Base-by-base conservation (phyloP, 345 rosid genomes). In the Lepidium sativum region DNA sequence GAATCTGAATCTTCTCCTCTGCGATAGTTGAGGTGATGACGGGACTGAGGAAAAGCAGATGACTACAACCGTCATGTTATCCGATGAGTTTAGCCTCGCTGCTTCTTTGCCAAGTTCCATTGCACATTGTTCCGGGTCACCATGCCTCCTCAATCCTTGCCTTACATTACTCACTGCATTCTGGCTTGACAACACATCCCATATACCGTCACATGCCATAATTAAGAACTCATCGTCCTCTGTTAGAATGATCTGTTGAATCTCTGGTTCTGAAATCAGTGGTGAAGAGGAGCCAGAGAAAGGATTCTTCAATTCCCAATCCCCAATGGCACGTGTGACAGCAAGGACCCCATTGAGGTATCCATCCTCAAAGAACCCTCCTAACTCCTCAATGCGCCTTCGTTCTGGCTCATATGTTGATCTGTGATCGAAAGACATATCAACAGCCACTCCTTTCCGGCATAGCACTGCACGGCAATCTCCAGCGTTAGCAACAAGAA, bases 381-480 rank as follows among this genome's bases (percentile, higher is more conserved):
- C 96, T 33, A 83, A 55, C 17, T 84, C 82, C 73, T 92, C 85
- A 6, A 89, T 67, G 45, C 98, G 65, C 43, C 10, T 64, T 78
- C 57, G 82, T 58, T 92, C 96, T 55, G 65, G 78, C 38, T 14
- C 34, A 58, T 89, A 79, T 32, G 86, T 76, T 38, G 89, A 86
- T 65, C 81, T 84, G 69, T 92, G 97, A 70, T 89, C 98, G 14
- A 63, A 66, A 13, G 97, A 92, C 89, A 89, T 81, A 61, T 84
- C 90, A 49, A 80, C 52, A 34, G 92, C 89, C 1, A 33, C 33
- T 60, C 98, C 98, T 45, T 52, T 35, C 43, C 80, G 78, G 16
- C 89, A 92, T 43, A 89, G 69, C 31, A 92, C 94, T 51, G 97
- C 91, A 23, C 94, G 84, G 43, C 91, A 92, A 73, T 92, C 98